A percentile compares a stretch with the other conserved stretches of the same genome.
phyloP scores from a whole-genome alignment of 2,329 filamentous ascomycete genomes.

The Venturiaceae sp. region DNA sequence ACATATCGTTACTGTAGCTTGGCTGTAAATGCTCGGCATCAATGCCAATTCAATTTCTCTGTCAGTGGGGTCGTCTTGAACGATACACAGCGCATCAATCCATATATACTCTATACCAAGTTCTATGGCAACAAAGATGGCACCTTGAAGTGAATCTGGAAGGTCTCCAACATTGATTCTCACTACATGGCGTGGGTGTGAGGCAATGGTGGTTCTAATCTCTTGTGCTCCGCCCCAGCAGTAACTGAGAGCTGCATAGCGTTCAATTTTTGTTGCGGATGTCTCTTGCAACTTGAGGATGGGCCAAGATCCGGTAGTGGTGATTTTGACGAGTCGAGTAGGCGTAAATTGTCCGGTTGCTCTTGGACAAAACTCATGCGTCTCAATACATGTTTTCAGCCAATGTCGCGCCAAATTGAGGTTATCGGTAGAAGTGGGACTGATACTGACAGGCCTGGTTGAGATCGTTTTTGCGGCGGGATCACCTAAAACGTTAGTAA shows the following conservation, averaged over 20 bases:
- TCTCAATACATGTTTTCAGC: background rate
- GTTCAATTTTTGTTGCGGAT: too few species aligned
- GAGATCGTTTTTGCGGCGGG: background rate
- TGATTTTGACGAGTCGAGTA: too few species aligned
- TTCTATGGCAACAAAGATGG: background rate
- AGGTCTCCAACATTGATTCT: background rate
- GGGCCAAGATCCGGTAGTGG: too few species aligned
- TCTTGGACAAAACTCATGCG: too few species aligned
- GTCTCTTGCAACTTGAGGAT: too few species aligned
- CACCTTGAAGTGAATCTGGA: background rate
- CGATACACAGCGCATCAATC: slow-evolving; percentile 12
- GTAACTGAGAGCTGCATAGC: background rate
- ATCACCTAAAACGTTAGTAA: too few species aligned
- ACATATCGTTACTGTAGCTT: background rate
- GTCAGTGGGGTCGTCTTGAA: slow-evolving; percentile 14
- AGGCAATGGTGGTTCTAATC: background rate
- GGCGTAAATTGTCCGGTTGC: too few species aligned
- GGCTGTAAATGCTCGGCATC: slow-evolving; percentile 17
- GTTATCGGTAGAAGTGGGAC: background rate
- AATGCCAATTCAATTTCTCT: slow-evolving; percentile 16
- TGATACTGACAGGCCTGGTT: background rate
- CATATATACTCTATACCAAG: background rate
- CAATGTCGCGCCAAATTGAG: background rate
- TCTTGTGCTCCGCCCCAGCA: background rate
- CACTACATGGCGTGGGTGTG: background rate